Percentiles rank a stretch among this genome's conserved stretches.
Conservation (phyloP, 768 basidiomycete species). For the Gloeostereum incarnatum region DNA sequence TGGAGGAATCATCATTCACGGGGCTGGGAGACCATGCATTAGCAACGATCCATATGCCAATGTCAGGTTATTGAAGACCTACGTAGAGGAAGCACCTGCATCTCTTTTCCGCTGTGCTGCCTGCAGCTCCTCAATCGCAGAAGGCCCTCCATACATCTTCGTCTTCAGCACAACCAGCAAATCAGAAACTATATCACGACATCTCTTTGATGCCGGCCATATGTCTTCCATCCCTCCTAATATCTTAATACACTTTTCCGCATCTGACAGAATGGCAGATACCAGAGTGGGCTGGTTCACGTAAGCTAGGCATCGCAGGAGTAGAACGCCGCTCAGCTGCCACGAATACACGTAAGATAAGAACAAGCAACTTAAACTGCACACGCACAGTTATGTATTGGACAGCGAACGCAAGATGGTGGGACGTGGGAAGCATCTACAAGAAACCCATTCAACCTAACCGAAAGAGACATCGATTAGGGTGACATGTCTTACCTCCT, state of each 20-base stretch:
- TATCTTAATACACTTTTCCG: slow-evolving; percentile 10
- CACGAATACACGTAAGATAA: not conserved
- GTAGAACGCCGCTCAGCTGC: slow-evolving; percentile 10
- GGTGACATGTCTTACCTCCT: slow-evolving; percentile 7
- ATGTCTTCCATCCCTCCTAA: slow-evolving; percentile 10
- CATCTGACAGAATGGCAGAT: slow-evolving; percentile 9
- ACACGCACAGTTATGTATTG: slow-evolving; percentile 11
- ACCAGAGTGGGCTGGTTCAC: slow-evolving; percentile 9
- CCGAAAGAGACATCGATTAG: not conserved
- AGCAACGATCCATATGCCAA: not conserved
- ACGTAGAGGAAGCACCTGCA: not conserved
- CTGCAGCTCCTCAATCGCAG: slow-evolving; percentile 10
- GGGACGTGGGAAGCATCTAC: slow-evolving; percentile 11
- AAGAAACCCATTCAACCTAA: not conserved
- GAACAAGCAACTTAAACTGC: not conserved
- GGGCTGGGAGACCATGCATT: not conserved
- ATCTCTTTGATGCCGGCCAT: slow-evolving; percentile 10
- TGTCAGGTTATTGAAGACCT: too few relatives aligned
- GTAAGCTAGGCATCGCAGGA: slow-evolving; percentile 11
- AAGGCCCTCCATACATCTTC: slow-evolving; percentile 8
- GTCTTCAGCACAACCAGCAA: slow-evolving; percentile 10
- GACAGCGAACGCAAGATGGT: slow-evolving; percentile 12
- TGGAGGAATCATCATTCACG: not conserved
- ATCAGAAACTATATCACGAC: slow-evolving; percentile 10
- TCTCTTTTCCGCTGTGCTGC: slow-evolving; percentile 4